Base-by-base conservation (phyloP, 371 early-diverging fungal genomes). In the Actinomucor elegans region DNA sequence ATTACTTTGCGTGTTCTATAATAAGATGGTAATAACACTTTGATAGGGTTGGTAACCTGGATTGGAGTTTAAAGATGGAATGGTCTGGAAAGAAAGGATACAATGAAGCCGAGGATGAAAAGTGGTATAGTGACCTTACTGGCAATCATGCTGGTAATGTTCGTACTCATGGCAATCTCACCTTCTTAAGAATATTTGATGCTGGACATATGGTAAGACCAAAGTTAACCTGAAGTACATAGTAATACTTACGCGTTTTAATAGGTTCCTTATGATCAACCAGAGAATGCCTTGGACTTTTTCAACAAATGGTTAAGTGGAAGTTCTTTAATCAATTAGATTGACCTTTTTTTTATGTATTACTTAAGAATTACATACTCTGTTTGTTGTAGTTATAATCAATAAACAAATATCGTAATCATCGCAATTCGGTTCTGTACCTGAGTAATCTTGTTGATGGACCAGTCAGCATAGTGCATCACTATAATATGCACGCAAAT, bases 141-240 rank as follows among this genome's bases (percentile, higher is more conserved):
- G 55, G 51, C 18, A 57, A 75, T 48, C 54, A 68, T 20, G 91
- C 87, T 24, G 96, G 96, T 55, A 83, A 89, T 66, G 76, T 86
- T 33, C 81, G 88, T 17, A 58, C 76, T 2, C 69, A 66, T 48
- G 80, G 80, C 27, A 76, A 78, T 36, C 68, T 96, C 40, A 87
- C 95, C n/a, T 94, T 88, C 73, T 53, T 96, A 47, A 78, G 86
- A 21, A 73, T 91, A 4, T 93, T 84, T 64, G 88, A 84, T 42
- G 94, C 92, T 27, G 96, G 96, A 14, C 96, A 95, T 63, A 94
- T 95, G 94, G 80, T 72, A 43, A 27, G 10, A 12, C 10, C 3
- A n/a, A 34, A 34, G 9, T n/a, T 34, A 7, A n/a, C 10, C 34
- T 0, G 12, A 34, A 5, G 15, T n/a, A 34, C 2, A 8, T 2